A percentile compares a stretch with the other conserved stretches of the same genome.
Conservation (phyloP, 768 basidiomycete genomes). For the Xanthoconium stramineum region DNA sequence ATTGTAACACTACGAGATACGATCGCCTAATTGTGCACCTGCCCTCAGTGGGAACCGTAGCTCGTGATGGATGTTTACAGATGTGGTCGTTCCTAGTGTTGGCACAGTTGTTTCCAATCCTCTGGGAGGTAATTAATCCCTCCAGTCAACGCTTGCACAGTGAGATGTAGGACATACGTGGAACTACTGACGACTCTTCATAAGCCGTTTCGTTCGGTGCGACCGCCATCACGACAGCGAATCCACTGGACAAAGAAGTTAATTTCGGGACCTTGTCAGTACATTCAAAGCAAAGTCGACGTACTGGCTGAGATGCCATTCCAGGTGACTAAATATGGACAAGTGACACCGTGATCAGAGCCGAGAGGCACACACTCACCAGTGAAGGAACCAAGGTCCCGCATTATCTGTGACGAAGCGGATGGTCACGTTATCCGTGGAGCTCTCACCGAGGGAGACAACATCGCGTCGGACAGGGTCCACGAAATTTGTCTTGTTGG, state of each 20-base stretch:
- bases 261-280: neutral
- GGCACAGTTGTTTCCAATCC: no score
- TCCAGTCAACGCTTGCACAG: no score
- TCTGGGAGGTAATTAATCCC: no score
- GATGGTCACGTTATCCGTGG: constrained; percentile 48
- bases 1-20: no score
- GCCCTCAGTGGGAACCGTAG: no score
- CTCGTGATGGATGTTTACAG: no score
- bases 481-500: constrained; percentile 28
- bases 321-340: constrained; percentile 11
- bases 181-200: constrained; percentile 12
- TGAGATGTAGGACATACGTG: no score
- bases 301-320: constrained; percentile 21
- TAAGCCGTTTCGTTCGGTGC: constrained; percentile 1
- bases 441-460: constrained; percentile 19
- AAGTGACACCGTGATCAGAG: neutral
- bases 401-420: constrained; percentile 64
- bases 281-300: neutral
- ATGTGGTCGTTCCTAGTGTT: no score
- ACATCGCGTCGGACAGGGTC: constrained; percentile 36
- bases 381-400: constrained; percentile 43
- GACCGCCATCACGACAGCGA: constrained; percentile 29
- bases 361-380: neutral
- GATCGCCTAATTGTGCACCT: no score
- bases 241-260: constrained; percentile 7